Conservation (phyloP, 306 rosid species). For the Heteromeles arbutifolia region DNA sequence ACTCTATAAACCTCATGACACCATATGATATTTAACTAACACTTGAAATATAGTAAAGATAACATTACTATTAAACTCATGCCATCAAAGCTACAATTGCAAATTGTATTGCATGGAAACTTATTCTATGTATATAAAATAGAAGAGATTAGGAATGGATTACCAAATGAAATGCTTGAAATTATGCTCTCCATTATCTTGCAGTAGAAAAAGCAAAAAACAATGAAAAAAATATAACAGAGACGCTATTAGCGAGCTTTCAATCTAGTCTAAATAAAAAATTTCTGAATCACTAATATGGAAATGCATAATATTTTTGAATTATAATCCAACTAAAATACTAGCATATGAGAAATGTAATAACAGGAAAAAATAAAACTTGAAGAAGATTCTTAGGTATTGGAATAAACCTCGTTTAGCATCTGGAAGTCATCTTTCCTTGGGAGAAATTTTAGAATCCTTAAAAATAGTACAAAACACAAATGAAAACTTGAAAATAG, state of each 20-base stretch:
- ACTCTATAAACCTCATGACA: too few species aligned
- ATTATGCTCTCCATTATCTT: neutral
- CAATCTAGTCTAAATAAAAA: neutral
- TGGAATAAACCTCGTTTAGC: conserved; percentile 59
- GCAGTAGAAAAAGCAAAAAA: neutral
- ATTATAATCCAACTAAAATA: neutral
- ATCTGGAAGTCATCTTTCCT: conserved; percentile 78
- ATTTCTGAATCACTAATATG: neutral
- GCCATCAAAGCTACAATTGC: neutral
- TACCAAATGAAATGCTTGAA: neutral
- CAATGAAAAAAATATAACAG: neutral
- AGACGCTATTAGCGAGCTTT: neutral
- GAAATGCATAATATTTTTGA: neutral
- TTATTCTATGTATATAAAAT: neutral
- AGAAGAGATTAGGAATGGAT: neutral
- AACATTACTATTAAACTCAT: neutral
- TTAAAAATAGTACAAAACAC: conserved; percentile 5
- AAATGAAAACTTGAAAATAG: neutral
- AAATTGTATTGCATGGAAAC: neutral
- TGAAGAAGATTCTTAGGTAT: neutral
- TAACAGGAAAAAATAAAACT: neutral
- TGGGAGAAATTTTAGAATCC: conserved; percentile 72
- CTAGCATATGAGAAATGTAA: neutral
- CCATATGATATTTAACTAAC: neutral
- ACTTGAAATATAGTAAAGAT: neutral